Percentiles rank a stretch among this genome's conserved stretches.
Evolutionary conservation across 1,284 basidiomycete species (phyloP).

Genomic region (Ustilago trichophora): DNA sequence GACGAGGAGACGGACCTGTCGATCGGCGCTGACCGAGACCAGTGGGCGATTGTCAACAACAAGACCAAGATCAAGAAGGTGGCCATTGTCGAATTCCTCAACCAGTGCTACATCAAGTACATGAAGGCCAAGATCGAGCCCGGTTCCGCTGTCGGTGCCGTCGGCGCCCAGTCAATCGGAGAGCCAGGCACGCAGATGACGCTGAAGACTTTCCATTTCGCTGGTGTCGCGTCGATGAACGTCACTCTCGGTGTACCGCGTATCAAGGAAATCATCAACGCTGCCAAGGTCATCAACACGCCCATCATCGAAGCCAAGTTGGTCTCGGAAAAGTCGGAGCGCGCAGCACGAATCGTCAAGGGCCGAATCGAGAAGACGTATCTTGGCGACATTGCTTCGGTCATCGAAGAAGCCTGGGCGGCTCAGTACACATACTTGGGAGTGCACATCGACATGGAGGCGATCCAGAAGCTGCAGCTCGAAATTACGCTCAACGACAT

Average conservation of each 20-base stretch:
- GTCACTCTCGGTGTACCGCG: slow-evolving; percentile 98
- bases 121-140: slow-evolving; percentile 65
- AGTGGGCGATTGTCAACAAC: slow-evolving; percentile 79
- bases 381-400: slow-evolving; percentile 88
- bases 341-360: slow-evolving; percentile 95
- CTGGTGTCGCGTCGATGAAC: slow-evolving; percentile 99
- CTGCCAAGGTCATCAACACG: slow-evolving; percentile 93
- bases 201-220: slow-evolving; percentile 99
- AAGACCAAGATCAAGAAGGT: slow-evolving; percentile 85
- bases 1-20: slow-evolving; percentile 80
- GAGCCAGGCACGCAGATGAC: slow-evolving; percentile 99
- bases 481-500: slow-evolving; percentile 93
- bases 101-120: slow-evolving; percentile 81
- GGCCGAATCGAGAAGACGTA: slow-evolving; percentile 94
- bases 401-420: slow-evolving; percentile 96
- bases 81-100: slow-evolving; percentile 82
- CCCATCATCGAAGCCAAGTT: slow-evolving; percentile 98
- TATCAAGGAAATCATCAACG: slow-evolving; percentile 99
- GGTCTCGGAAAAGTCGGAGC: slow-evolving; percentile 76
- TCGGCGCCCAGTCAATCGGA: slow-evolving; percentile 98
- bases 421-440: slow-evolving; percentile 91
- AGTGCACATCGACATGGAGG: slow-evolving; percentile 88
- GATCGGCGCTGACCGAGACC: slow-evolving; percentile 75
- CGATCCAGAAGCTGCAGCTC: slow-evolving; percentile 89
- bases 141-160: slow-evolving; percentile 85